These are phyloP conservation scores for Dillenia suffruticosa DNA, from an alignment of 164 flowering plant genomes.

Conservation along the genomic window DNA sequence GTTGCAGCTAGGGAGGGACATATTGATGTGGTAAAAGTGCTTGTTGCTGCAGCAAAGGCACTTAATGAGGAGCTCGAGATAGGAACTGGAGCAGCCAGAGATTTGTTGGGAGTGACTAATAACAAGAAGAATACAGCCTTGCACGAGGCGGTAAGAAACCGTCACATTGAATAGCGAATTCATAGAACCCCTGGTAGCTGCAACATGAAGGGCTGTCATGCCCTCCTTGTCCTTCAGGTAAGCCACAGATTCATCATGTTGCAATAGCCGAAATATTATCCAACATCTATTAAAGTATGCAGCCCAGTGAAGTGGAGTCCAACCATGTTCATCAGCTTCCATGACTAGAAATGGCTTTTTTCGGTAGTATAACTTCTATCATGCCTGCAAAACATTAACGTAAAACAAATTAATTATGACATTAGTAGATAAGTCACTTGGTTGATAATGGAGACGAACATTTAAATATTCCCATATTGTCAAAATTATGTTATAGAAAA, in stretches of 20 bases:
- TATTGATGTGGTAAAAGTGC: not conserved
- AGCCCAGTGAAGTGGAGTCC: slow-evolving; percentile 7
- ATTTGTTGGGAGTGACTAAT: slow-evolving; percentile 2
- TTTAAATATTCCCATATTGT: too few relatives aligned
- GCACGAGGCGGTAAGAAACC: slow-evolving; percentile 5
- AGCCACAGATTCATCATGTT: not conserved
- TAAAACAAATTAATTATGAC: too few relatives aligned
- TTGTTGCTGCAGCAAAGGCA: not conserved
- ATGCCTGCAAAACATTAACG: too few relatives aligned
- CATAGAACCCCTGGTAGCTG: not conserved
- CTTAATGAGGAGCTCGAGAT: not conserved
- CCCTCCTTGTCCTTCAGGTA: slow-evolving; percentile 1
- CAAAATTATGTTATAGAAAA: too few relatives aligned
- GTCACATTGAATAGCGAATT: not conserved
- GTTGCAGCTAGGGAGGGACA: slow-evolving; percentile 5
- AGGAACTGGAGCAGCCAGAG: not conserved
- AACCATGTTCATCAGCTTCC: not conserved
- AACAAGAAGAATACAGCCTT: slow-evolving; percentile 7
- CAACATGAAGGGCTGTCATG: slow-evolving; percentile 1
- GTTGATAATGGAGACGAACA: too few relatives aligned
- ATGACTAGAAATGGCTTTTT: too few relatives aligned
- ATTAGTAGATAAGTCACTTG: too few relatives aligned
- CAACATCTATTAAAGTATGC: not conserved
- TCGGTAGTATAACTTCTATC: too few relatives aligned
- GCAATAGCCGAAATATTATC: not conserved